Evolutionary conservation across 306 rosid genomes (phyloP).

Genomic region (Senna siamea): DNA sequence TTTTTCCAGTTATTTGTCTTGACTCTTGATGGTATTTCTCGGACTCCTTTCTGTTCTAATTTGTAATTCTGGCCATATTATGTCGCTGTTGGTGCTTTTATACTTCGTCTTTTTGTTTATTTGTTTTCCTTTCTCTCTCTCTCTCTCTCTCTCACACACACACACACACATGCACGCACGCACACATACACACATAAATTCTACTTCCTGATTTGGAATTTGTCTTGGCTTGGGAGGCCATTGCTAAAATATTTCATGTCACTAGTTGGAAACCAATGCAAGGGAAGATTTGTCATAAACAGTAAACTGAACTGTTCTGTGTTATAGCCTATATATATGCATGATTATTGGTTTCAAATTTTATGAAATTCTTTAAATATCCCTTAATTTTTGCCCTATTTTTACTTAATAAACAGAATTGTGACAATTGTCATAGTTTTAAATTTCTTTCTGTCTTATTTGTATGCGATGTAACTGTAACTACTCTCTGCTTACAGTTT

Average conservation of each 20-base stretch:
- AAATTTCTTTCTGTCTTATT: not conserved
- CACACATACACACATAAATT: too few species aligned
- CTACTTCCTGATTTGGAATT: not conserved
- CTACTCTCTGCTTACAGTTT: slow-evolving; percentile 45
- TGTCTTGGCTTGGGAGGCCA: not conserved
- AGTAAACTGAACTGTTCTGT: not conserved
- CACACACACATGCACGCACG: too few species aligned
- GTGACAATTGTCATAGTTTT: slow-evolving; percentile 7
- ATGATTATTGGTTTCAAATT: not conserved
- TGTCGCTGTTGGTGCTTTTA: not conserved
- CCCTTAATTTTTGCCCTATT: slow-evolving; percentile 8
- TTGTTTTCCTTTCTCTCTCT: not conserved
- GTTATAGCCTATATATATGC: not conserved
- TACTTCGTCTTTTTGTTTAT: not conserved
- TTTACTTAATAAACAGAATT: slow-evolving; percentile 13
- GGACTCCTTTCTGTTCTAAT: slow-evolving; percentile 19
- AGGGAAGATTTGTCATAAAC: not conserved
- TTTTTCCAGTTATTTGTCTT: slow-evolving; percentile 20
- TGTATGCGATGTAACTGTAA: slow-evolving; percentile 22
- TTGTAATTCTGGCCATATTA: not conserved
- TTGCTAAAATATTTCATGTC: not conserved
- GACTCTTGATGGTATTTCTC: not conserved
- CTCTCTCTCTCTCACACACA: not conserved
- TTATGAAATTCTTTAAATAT: not conserved
- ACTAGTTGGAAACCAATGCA: not conserved